A percentile compares a stretch with the other conserved stretches of the same genome.
Evolutionary conservation across 176 grass and related monocot genomes (phyloP).

Genomic region (Oryza glaberrima): DNA sequence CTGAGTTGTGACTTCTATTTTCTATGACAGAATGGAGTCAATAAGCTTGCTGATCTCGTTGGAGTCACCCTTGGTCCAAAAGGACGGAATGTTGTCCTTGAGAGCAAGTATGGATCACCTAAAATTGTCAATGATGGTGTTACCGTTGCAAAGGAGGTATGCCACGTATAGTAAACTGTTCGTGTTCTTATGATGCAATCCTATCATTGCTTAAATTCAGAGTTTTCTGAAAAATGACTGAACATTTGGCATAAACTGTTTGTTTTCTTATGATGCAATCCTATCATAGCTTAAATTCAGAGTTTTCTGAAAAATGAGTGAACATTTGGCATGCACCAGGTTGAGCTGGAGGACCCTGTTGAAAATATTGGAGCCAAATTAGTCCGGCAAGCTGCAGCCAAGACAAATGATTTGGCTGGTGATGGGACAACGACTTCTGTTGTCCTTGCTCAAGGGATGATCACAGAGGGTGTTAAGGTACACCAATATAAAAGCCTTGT

Average conservation of each 20-base stretch:
- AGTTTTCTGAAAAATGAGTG: background rate
- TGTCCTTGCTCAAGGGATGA: slow-evolving; percentile 71
- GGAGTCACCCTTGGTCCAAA: slow-evolving; percentile 78
- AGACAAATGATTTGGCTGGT: slow-evolving; percentile 73
- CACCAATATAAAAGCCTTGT: background rate
- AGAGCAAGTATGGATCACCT: slow-evolving; percentile 77
- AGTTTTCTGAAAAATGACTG: background rate
- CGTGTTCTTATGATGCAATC: background rate
- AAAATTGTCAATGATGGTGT: slow-evolving; percentile 66
- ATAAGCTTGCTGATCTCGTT: slow-evolving; percentile 78
- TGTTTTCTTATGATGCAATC: background rate
- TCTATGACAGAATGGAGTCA: slow-evolving; percentile 55
- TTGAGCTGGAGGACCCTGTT: slow-evolving; percentile 85
- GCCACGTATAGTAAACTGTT: background rate
- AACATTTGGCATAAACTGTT: slow-evolving; percentile 7
- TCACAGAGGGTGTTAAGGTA: slow-evolving; percentile 71
- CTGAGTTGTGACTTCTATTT: background rate
- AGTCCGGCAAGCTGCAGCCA: slow-evolving; percentile 74
- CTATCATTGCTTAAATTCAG: background rate
- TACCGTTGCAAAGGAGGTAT: slow-evolving; percentile 54
- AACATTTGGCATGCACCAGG: slow-evolving; percentile 46
- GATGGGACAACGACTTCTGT: slow-evolving; percentile 67
- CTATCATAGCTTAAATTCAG: background rate
- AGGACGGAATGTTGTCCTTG: slow-evolving; percentile 65
- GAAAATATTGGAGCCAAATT: slow-evolving; percentile 96